Evolutionary conservation across 23 red algal genomes (phyloP), one percentile per base, ranked within the genome.

Genomic region (Agarophyton chilense): DNA sequence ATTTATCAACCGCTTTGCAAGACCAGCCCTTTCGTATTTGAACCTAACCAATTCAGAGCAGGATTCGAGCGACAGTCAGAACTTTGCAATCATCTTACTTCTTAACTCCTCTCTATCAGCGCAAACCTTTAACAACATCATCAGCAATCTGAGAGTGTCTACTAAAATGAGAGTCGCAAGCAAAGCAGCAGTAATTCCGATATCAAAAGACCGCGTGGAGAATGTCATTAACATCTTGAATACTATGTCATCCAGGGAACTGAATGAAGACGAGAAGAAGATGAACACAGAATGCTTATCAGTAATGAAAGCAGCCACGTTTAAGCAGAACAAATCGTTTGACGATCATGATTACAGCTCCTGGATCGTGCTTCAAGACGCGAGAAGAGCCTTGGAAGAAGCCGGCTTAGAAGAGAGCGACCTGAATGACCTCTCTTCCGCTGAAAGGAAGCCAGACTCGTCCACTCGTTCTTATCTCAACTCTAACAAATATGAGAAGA

Each of bases 51-150:
- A 33, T 39, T 0, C 81, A 0, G 1, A 85, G 17, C 81, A 85
- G 33, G 63, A 72, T 66, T 36, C 49, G 22, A 61, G 36, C 34
- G 63, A 67, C 36, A 85, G 44, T 33, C 81, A 85, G 57, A 67
- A 85, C 16, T 41, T 67, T 68, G 58, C 81, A 18, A 66, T 85
- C 4, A 45, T 85, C 14, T 1, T 85, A 4, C 36, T 85, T 8
- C 22, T 66, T 16, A 85, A 85, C 50, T 8, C 81, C 22, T 43
- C n/a, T 21, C 1, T 68, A 47, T 49, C 60, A 11, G 26, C 2
- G 18, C 42, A 66, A 47, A 46, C 57, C 18, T 72, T 85, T 31
- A 85, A 56, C 32, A 85, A 68, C 18, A 36, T 83, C 53, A 53
- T 83, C 17, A 34, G 26, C 36, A 66, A 34, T 11, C 38, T 72